Percentiles rank a stretch among this genome's conserved stretches.
These are phyloP conservation scores for Rhodosporidiobolus sp. DNA, from an alignment of 768 basidiomycete genomes.

Conservation along the genomic window DNA sequence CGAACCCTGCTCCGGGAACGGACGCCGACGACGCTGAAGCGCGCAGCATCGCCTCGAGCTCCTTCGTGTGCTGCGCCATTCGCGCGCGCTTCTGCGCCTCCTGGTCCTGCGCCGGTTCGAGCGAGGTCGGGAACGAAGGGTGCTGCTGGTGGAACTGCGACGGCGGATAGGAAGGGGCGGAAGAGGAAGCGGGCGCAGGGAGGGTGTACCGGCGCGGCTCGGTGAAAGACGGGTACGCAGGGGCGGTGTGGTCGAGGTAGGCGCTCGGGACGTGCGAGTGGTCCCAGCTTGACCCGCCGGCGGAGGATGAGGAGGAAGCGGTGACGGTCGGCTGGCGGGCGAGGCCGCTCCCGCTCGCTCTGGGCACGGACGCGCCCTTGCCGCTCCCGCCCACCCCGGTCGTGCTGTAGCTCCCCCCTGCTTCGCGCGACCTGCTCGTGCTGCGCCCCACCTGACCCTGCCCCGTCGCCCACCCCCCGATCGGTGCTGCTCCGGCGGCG, in stretches of 20 bases:
- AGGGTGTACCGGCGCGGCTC: too few species aligned
- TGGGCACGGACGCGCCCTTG: too few species aligned
- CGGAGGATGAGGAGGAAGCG: too few species aligned
- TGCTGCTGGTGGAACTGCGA: background rate
- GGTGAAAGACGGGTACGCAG: background rate
- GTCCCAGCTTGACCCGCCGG: too few species aligned
- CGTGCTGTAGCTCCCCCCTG: too few species aligned
- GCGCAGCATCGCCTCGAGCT: constrained; percentile 16
- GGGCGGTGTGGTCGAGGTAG: background rate
- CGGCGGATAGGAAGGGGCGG: too few species aligned
- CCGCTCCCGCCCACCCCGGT: too few species aligned
- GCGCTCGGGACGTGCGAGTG: background rate
- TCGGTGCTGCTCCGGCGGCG: background rate
- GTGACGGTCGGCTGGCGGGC: background rate
- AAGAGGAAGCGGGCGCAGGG: too few species aligned
- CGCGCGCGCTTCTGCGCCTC: constrained; percentile 2
- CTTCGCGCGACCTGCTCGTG: too few species aligned
- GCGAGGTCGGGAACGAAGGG: background rate
- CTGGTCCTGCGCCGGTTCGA: background rate
- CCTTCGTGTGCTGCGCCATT: constrained; percentile 7
- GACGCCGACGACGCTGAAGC: too few species aligned
- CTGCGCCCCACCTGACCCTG: too few species aligned
- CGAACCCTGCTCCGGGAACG: too few species aligned
- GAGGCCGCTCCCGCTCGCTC: background rate
- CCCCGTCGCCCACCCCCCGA: background rate